Conservation (phyloP, 306 rosid species). For the Cercis canadensis region DNA sequence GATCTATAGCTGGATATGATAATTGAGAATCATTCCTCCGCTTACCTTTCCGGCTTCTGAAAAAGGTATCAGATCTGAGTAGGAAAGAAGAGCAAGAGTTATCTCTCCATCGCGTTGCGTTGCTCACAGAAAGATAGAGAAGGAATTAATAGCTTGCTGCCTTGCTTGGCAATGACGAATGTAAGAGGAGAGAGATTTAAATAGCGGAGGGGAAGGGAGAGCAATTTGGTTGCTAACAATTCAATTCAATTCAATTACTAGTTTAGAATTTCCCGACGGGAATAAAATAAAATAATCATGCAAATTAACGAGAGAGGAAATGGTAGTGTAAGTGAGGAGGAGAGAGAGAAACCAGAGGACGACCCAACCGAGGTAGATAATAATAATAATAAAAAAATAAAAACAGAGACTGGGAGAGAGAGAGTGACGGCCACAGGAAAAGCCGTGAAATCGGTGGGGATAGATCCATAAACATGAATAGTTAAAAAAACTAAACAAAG, state of each 20-base stretch:
- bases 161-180: not conserved
- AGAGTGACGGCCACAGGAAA: slow-evolving; percentile 24
- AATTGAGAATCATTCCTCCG: not conserved
- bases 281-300: not conserved
- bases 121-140: not conserved
- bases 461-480: not conserved
- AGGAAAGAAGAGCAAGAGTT: slow-evolving; percentile 22
- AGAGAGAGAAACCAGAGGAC: no score
- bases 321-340: no score
- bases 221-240: no score
- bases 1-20: slow-evolving; percentile 32
- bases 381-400: no score
- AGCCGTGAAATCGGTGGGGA: slow-evolving; percentile 28
- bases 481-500: slow-evolving; percentile 4
- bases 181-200: slow-evolving; percentile 7
- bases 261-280: not conserved
- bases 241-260: not conserved
- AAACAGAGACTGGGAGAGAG: not conserved
- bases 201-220: slow-evolving; percentile 31
- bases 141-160: not conserved
- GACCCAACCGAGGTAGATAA: no score
- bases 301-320: no score
- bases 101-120: slow-evolving; percentile 16
- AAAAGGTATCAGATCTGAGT: slow-evolving; percentile 39
- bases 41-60: slow-evolving; percentile 36